Evolutionary conservation across 1,284 basidiomycete genomes (phyloP).

Genomic region (Boletus semigastroideus): DNA sequence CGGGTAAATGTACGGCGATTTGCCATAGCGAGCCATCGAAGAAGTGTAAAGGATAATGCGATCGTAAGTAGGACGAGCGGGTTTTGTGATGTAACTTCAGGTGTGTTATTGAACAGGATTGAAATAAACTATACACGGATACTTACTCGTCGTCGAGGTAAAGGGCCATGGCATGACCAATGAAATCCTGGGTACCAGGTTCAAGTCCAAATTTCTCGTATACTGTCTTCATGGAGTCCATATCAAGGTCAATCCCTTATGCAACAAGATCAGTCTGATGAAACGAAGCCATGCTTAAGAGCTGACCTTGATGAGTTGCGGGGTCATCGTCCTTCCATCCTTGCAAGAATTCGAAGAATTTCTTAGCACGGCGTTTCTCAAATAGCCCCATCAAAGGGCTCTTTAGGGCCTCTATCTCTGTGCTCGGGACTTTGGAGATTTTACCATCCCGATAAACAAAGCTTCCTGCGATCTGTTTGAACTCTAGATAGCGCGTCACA

Average conservation of each 20-base stretch:
- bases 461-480: constrained; percentile 99
- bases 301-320: constrained; percentile 88
- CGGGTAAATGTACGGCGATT: constrained; percentile 99
- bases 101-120: constrained; percentile 2
- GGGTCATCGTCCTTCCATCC: constrained; percentile 94
- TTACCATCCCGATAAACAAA: constrained; percentile 96
- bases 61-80: constrained; percentile 89
- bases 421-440: constrained; percentile 98
- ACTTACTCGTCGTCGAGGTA: constrained; percentile 95
- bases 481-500: constrained; percentile 98
- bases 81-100: constrained; percentile 86
- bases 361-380: constrained; percentile 97
- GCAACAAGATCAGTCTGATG: constrained; percentile 2
- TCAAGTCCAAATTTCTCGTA: constrained; percentile 98
- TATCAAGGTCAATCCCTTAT: constrained; percentile 83
- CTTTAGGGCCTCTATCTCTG: constrained; percentile 95
- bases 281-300: background rate
- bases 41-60: constrained; percentile 97
- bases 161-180: constrained; percentile 99
- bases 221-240: constrained; percentile 86
- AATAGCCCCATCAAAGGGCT: constrained; percentile 97
- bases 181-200: constrained; percentile 97
- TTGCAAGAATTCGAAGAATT: constrained; percentile 98
- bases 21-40: constrained; percentile 99
- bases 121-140: background rate